Evolutionary conservation across 2,329 filamentous ascomycete species (phyloP), one percentile per base, ranked within the genome.

Genomic region (Aspergillus bombycis): DNA sequence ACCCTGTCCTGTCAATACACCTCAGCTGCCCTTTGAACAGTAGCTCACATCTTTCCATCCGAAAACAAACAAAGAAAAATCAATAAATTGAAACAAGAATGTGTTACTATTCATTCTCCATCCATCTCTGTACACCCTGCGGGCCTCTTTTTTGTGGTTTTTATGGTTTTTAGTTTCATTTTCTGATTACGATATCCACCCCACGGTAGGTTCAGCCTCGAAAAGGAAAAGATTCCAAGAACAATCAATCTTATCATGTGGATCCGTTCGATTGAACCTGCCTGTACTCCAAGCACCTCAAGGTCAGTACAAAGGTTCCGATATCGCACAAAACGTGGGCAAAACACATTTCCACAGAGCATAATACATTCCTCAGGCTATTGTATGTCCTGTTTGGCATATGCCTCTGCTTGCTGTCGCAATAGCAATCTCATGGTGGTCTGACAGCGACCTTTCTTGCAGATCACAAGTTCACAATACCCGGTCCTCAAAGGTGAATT

Each of bases 231-330:
- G n/a, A 10, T 45, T 56, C 43, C 46, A 41, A 26, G 36, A 56
- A 58, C 62, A 66, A 68, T 68, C 63, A 69, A 70, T 68, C 66
- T 70, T 70, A 70, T 69, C 68, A 66, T 69, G 67, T 70, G 68
- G 68, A 66, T 62, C 67, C 54, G 30, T 60, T 23, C 52, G 26
- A 43, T 56, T 45, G 45, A 62, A 46, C 16, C 38, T 41, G 41
- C 48, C 41, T 58, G 57, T 52, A 57, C 34, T 43, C 34, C 34
- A 36, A 36, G 34, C 34, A 36, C 34, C 34, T 16, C 34, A 36
- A 14, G 5, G 16, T 36, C 34, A 36, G 14, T 16, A 36, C 12
- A 30, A 59, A 32, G n/a, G 38, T 21, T 45, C 30, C 21, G 45
- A 48, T 26, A 23, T 48, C 45, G 45, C 45, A 41, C 38, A 19